phyloP scores from a whole-genome alignment of 345 rosid species.

The Acer yangbiense region DNA sequence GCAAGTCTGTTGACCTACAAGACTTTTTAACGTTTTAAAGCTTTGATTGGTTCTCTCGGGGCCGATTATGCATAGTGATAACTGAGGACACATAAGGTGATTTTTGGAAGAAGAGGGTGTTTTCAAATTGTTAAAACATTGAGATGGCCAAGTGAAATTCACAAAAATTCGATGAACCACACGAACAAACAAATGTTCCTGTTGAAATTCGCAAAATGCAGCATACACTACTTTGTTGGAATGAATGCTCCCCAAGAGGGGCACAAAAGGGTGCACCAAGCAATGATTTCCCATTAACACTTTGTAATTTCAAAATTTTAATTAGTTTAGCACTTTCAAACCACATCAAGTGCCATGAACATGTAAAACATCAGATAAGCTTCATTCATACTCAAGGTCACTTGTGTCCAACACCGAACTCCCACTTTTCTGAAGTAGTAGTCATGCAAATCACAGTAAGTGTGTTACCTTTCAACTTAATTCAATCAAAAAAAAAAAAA shows the following conservation, averaged over 20 bases:
- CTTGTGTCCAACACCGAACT: too few species aligned
- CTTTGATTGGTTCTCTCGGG: neutral
- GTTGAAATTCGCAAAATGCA: neutral
- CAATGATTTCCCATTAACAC: neutral
- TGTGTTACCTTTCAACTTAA: neutral
- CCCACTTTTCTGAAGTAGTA: neutral
- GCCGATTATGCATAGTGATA: neutral
- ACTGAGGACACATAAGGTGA: neutral
- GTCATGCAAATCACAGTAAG: neutral
- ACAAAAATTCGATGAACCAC: neutral
- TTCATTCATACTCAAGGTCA: too few species aligned
- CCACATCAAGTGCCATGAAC: conserved; percentile 1
- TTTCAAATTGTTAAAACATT: neutral
- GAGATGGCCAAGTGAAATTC: neutral
- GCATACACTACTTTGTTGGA: neutral
- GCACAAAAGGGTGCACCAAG: neutral
- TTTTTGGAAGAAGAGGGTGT: neutral
- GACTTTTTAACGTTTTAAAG: neutral
- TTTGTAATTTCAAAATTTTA: neutral
- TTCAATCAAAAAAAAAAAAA: neutral
- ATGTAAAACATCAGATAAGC: neutral
- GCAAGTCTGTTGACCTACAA: neutral
- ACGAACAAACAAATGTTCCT: too few species aligned
- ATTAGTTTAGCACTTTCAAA: neutral
- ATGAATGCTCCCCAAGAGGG: neutral